Percentiles rank a stretch among this genome's conserved stretches.
phyloP scores from a whole-genome alignment of 2,329 filamentous ascomycete genomes.

The Ophiosphaerella korrae region DNA sequence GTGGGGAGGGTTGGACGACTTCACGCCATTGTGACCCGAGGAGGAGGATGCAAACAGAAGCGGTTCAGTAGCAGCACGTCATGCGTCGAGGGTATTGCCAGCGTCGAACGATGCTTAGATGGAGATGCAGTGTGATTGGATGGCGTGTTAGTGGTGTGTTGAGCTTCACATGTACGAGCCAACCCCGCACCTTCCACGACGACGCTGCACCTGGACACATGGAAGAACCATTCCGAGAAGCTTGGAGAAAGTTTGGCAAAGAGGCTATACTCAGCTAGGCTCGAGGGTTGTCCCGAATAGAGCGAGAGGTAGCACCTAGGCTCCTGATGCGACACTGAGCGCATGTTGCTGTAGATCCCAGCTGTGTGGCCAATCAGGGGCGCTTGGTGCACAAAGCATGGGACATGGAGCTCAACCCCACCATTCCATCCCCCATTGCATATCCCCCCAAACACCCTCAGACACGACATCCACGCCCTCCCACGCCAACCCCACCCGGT shows the following conservation, averaged over 20 bases:
- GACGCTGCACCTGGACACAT: neutral
- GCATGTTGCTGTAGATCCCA: slow-evolving; percentile 27
- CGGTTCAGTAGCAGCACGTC: slow-evolving; percentile 1
- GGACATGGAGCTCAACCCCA: slow-evolving; percentile 36
- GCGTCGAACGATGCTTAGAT: neutral
- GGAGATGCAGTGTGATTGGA: no score
- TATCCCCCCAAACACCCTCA: slow-evolving; percentile 21
- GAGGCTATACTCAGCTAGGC: neutral
- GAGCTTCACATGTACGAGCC: slow-evolving; percentile 31
- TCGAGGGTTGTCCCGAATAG: neutral
- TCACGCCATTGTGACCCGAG: slow-evolving; percentile 5
- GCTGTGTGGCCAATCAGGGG: slow-evolving; percentile 27
- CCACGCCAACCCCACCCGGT: slow-evolving; percentile 30
- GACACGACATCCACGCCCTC: slow-evolving; percentile 1
- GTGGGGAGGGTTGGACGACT: neutral
- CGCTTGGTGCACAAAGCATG: slow-evolving; percentile 28
- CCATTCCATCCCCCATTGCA: slow-evolving; percentile 40
- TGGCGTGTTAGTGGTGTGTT: slow-evolving; percentile 11
- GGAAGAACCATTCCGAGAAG: neutral
- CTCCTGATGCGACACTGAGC: slow-evolving; percentile 16
- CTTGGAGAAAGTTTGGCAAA: neutral
- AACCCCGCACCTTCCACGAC: slow-evolving; percentile 29
- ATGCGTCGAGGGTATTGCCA: slow-evolving; percentile 20
- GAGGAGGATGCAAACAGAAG: slow-evolving; percentile 5
- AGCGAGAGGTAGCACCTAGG: slow-evolving; percentile 15